Evolutionary conservation across 495 filamentous ascomycete genomes (phyloP).

Genomic region (Copromyces sp.): DNA sequence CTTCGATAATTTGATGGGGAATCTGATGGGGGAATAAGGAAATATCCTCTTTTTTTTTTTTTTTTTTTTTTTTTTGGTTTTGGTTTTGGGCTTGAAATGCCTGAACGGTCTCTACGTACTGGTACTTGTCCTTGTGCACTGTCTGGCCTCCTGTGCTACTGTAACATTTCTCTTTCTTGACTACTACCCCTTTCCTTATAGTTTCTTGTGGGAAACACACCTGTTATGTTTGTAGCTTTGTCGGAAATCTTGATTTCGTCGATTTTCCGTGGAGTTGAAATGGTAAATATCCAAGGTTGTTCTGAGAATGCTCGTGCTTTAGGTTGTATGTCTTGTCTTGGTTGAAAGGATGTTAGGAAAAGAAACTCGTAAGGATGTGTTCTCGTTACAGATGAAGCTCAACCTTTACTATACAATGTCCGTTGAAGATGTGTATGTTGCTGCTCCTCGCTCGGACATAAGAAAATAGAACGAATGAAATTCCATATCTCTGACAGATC

Average conservation of each 20-base stretch:
- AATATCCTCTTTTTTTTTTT: neutral
- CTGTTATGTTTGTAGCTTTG: neutral
- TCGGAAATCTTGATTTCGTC: neutral
- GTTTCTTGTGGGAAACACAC: neutral
- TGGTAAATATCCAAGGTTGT: neutral
- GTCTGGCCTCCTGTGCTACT: neutral
- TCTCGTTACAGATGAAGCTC: neutral
- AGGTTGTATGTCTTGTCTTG: neutral
- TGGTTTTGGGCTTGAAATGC: neutral
- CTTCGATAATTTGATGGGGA: neutral
- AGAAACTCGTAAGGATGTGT: neutral
- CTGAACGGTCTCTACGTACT: neutral
- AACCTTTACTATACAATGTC: neutral
- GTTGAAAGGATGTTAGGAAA: neutral
- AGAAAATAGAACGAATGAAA: neutral
- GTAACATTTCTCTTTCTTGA: neutral
- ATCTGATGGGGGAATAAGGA: neutral
- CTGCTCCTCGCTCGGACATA: neutral
- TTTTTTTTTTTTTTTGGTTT: too few species aligned
- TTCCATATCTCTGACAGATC: neutral
- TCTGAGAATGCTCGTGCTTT: neutral
- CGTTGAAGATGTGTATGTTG: neutral
- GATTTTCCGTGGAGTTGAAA: neutral
- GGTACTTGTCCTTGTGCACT: neutral
- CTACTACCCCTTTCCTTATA: neutral